Evolutionary conservation across 805 yeast species (phyloP).

Genomic region (Candida pini): DNA sequence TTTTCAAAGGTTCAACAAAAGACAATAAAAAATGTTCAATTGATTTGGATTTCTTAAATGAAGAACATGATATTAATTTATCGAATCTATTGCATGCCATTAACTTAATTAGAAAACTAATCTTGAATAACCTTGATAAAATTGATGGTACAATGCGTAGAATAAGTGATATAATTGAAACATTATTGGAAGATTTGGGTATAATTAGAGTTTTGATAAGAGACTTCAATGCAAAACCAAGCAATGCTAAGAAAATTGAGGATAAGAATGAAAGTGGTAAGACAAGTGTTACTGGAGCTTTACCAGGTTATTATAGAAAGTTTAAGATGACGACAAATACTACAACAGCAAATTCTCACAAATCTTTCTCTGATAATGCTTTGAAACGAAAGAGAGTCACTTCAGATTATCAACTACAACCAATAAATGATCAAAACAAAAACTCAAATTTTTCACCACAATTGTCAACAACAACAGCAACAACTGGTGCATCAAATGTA

Average conservation of each 20-base stretch:
- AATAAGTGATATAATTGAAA: slow-evolving; percentile 37
- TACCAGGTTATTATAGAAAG: slow-evolving; percentile 27
- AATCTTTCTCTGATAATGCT: not conserved
- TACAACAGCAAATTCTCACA: slow-evolving; percentile 2
- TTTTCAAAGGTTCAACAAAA: slow-evolving; percentile 21
- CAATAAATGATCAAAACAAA: slow-evolving; percentile 1
- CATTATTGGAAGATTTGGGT: slow-evolving; percentile 37
- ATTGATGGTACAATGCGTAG: slow-evolving; percentile 39
- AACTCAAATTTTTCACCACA: too few relatives aligned
- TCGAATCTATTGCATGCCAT: slow-evolving; percentile 26
- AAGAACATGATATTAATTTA: slow-evolving; percentile 24
- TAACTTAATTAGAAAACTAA: slow-evolving; percentile 28
- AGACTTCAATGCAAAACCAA: slow-evolving; percentile 24
- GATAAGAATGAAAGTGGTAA: slow-evolving; percentile 24
- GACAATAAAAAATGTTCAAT: slow-evolving; percentile 17
- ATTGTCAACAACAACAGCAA: slow-evolving; percentile 1
- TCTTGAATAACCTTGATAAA: slow-evolving; percentile 26
- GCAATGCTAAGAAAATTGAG: slow-evolving; percentile 27
- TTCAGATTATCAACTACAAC: too few relatives aligned
- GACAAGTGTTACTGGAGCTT: slow-evolving; percentile 29
- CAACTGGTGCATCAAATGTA: not conserved
- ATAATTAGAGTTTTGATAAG: slow-evolving; percentile 26
- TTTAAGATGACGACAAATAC: slow-evolving; percentile 10
- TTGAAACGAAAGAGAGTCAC: slow-evolving; percentile 3
- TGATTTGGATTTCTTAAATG: slow-evolving; percentile 25